Base-by-base conservation (phyloP, 139 green algal genomes). In the Cymbomonas tetramitiformis region DNA sequence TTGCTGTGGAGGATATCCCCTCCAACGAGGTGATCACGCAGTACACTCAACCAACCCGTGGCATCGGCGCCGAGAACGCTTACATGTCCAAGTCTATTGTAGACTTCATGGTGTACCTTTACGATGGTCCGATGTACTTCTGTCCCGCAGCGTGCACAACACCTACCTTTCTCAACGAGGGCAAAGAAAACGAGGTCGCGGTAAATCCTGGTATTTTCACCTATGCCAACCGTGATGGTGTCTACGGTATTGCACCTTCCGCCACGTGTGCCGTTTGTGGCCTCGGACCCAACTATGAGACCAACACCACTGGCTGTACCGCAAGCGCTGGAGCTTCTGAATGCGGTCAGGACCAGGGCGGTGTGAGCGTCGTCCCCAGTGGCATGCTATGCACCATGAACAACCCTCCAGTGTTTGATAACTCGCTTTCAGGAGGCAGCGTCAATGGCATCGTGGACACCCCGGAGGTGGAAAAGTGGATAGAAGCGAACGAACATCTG, bases 101-200 rank as follows among this genome's bases (percentile, higher is more conserved):
- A 36, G 59, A 67, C 36, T 67, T 67, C 49, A 62, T 67, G 50
- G 21, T 62, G 23, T 67, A 67, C 59, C 49, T 67, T 4, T 67
- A 61, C 47, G 33, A 60, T 21, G 59, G 59, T 25, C 48, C 38
- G 21, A 15, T 61, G 5, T 28, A 52, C 34, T 67, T 67, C 38
- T 67, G 59, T 38, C 46, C 53, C 49, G 46, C 34, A 30, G 38
- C 56, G 32, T 67, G 59, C 59, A n/a, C n/a, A n/a, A n/a, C n/a
- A n/a, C n/a, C n/a, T n/a, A n/a, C n/a, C n/a, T n/a, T n/a, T n/a
- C n/a, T n/a, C n/a, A 67, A 54, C 30, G 38, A 56, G 41, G 55
- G 55, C 56, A 64, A 64, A 43, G 38, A 47, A 34, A 32, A 64
- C 40, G 38, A 19, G 10, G 21, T 24, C 23, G 24, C 4, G 18